Evolutionary conservation across 768 basidiomycete species (phyloP), one percentile per base, ranked within the genome.

Genomic region (Amanita molliuscula): DNA sequence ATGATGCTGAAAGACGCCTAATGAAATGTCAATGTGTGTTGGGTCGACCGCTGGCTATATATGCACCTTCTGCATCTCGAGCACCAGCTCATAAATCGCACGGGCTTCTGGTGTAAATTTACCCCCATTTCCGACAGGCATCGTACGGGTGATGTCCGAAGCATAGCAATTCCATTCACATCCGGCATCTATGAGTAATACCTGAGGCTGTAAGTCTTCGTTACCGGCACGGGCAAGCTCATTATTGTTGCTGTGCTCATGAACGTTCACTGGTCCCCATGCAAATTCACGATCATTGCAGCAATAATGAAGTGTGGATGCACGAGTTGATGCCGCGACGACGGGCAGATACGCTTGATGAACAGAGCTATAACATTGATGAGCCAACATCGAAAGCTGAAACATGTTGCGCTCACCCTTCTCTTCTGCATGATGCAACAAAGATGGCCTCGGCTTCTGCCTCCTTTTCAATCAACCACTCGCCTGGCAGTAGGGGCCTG

Each of bases 401-500:
- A 28, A 11, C 11, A 11, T n/a, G 11, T 11, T 36, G 36, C 38
- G 65, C 81, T 56, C 47, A 93, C 90, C 90, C 92, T 67, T 90
- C 84, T 51, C 90, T 72, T 45, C 91, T 72, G 66, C 93, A 96
- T 1, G 84, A 84, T 2, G 93, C 90, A 0, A 91, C 87, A 55
- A 97, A 98, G 6, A 94, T 74, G 0, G 93, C 95, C 62, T 95
- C 94, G 0, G 92, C 95, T 62, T 96, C 94, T 0, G 82, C 84
- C 65, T 98, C 95, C 57, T 86, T 88, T 67, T 88, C 81, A 13
- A 97, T 88, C 40, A 90, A 69, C 87, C 94, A 96, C 58, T 93
- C 85, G 3, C 75, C 73, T 1, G 87, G 88, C 2, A 89, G 68
- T 4, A 77, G 65, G 0, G 80, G 81, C 3, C 76, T 66, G 8